phyloP scores from a whole-genome alignment of 306 rosid species.

The Parietaria judaica region DNA sequence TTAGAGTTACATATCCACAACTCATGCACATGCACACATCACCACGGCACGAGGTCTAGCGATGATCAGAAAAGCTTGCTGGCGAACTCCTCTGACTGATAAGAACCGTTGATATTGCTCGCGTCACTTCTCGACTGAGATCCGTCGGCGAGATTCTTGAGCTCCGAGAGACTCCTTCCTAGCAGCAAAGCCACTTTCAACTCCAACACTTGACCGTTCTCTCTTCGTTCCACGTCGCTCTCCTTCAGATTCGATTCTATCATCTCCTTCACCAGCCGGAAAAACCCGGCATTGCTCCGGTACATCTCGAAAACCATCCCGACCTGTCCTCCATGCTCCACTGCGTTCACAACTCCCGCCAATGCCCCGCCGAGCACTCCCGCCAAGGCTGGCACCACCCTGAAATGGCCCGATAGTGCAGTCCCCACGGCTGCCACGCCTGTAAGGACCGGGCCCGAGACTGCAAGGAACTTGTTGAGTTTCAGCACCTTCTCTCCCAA shows the following conservation, averaged over 20 bases:
- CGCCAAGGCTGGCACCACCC: constrained; percentile 36
- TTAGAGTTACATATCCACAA: not conserved
- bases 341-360: constrained; percentile 48
- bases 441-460: constrained; percentile 60
- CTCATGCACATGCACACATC: not conserved
- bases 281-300: constrained; percentile 41
- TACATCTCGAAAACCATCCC: constrained; percentile 84
- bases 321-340: constrained; percentile 82
- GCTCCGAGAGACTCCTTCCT: constrained; percentile 55
- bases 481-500: constrained; percentile 32
- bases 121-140: constrained; percentile 9
- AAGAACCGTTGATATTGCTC: not conserved
- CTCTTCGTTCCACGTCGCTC: constrained; percentile 35
- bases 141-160: constrained; percentile 33
- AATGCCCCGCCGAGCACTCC: constrained; percentile 55
- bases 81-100: constrained; percentile 35
- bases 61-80: constrained; percentile 51
- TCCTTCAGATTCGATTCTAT: constrained; percentile 40
- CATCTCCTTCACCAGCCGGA: constrained; percentile 57
- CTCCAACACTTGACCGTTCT: constrained; percentile 59
- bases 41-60: no score
- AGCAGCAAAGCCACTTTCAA: constrained; percentile 57
- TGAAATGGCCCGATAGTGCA: constrained; percentile 12
- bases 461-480: constrained; percentile 41
- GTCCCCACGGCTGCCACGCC: constrained; percentile 53